Base-by-base conservation (phyloP, 352 stramenopile species). In the Phytopythium sindhum region DNA sequence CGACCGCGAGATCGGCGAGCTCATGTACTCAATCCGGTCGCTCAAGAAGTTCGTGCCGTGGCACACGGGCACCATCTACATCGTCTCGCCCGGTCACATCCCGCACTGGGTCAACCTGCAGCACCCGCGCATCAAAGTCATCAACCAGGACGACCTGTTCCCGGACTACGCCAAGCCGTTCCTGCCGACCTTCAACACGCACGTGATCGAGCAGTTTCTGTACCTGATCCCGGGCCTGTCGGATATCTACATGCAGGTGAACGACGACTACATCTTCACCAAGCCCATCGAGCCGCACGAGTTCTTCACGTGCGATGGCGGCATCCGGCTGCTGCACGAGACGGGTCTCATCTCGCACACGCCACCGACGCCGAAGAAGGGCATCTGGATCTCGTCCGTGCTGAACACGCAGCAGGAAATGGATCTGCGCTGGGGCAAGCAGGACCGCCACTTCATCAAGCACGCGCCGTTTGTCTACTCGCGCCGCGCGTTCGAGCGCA, bases 191-290 rank as follows among this genome's bases (percentile, higher is more conserved):
- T 96, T 94, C 72, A 94, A 96, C 75, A 95, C 88, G 54, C 81
- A 96, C 71, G 86, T 95, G 51, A 91, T 96, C 44, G 88, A 96
- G 71, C 88, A 96, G 72, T 96, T 93, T 63, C 63, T 96, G 59
- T 90, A 96, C 65, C 61, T 81, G 21, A 95, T 96, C 57, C 88
- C 88, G 3, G 88, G 84, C 0, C 75, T 96, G 28, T 93, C 88
- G 52, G 88, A 96, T 61, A 86, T 92, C 50, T 96, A 86, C 70
- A 95, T 96, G 75, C 86, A 96, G 62, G 75, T 96, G 58, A 96
- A 96, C 67, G 88, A 96, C 68, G 88, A 96, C 75, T 96, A 95
- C 66, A 69, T 96, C 51, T 96, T 96, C 65, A 87, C 82, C 44
- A 89, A 91, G 65, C 81, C 81, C 41, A 86, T 96, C 42, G 69